phyloP scores from a whole-genome alignment of 805 yeast genomes.

The Zygosaccharomyces bailii region DNA sequence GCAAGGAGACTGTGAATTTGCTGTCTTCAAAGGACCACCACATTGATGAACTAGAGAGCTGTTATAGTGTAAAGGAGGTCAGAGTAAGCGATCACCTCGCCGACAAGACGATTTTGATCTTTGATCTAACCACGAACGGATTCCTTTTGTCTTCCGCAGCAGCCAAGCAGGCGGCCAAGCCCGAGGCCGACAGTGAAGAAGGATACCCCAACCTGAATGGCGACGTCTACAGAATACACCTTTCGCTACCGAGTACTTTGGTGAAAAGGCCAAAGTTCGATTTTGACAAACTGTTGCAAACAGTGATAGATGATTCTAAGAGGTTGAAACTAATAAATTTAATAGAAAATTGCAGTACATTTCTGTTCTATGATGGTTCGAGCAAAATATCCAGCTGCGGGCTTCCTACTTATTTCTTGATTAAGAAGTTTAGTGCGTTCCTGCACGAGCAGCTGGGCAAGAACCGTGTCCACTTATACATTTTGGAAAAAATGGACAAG shows the following conservation, averaged over 20 bases:
- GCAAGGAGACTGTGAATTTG: constrained; percentile 8
- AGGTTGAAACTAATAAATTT: constrained; percentile 17
- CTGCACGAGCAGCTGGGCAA: constrained; percentile 12
- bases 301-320: constrained; percentile 24
- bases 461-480: constrained; percentile 8
- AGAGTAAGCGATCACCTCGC: constrained; percentile 7
- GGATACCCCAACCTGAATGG: constrained; percentile 8
- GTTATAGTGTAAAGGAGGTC: constrained; percentile 8
- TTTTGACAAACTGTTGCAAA: constrained; percentile 28
- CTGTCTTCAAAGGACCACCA: constrained; percentile 12
- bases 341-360: constrained; percentile 18
- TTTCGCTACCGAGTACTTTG: constrained; percentile 34
- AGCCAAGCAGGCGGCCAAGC: constrained; percentile 1
- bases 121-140: constrained; percentile 26
- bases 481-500: constrained; percentile 14
- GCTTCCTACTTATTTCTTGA: constrained; percentile 24
- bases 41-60: constrained; percentile 14
- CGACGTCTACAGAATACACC: constrained; percentile 25
- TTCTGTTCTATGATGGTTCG: constrained; percentile 30
- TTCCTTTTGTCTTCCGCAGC: constrained; percentile 17
- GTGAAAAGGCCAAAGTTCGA: constrained; percentile 31
- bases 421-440: constrained; percentile 24
- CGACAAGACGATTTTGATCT: constrained; percentile 17
- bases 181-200: constrained; percentile 1
- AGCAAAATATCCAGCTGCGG: constrained; percentile 25